These are phyloP conservation scores for Metschnikowia picachoensis DNA, from an alignment of 805 yeast genomes.

Conservation along the genomic window DNA sequence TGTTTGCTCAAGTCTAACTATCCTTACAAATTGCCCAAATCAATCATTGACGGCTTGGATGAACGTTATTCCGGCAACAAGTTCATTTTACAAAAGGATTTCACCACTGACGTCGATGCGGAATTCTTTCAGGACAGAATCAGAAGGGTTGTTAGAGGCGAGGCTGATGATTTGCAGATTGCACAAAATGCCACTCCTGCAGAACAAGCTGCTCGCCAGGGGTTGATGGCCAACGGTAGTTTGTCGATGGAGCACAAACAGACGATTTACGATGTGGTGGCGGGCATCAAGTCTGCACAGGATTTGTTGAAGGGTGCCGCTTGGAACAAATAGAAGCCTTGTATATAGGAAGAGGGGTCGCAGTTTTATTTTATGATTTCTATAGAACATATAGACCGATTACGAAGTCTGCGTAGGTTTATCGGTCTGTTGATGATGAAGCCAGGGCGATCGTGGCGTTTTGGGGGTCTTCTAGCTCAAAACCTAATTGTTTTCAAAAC, in stretches of 20 bases:
- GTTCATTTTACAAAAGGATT: constrained; percentile 32
- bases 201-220: constrained; percentile 15
- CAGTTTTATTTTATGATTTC: no score
- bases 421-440: no score
- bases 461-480: no score
- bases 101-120: constrained; percentile 21
- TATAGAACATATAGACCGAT: no score
- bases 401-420: no score
- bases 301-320: constrained; percentile 25
- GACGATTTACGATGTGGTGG: constrained; percentile 27
- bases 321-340: constrained; percentile 20
- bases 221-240: constrained; percentile 28
- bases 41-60: constrained; percentile 25
- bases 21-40: constrained; percentile 37
- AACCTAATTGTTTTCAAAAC: no score
- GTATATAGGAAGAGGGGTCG: background rate
- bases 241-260: constrained; percentile 27
- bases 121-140: constrained; percentile 23
- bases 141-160: constrained; percentile 32
- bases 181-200: constrained; percentile 3
- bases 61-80: constrained; percentile 22
- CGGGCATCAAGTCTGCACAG: constrained; percentile 26
- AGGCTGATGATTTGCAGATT: constrained; percentile 16
- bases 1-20: constrained; percentile 36
- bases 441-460: no score